Evolutionary conservation across 805 yeast genomes (phyloP).

Genomic region (Saccharomycopsis babjevae): DNA sequence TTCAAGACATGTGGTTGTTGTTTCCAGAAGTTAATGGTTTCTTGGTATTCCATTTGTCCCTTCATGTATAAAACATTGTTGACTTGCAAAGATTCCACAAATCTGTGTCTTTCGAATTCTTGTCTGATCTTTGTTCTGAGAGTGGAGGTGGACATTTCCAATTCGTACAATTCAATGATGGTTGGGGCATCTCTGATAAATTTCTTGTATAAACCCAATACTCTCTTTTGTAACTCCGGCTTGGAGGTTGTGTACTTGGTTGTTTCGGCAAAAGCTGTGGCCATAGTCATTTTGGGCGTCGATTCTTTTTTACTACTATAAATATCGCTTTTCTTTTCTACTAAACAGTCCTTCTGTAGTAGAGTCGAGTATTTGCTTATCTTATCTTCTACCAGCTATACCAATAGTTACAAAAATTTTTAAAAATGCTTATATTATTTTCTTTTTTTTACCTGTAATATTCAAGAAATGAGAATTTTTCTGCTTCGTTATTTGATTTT

Average conservation of each 20-base stretch:
- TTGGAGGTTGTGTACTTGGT: constrained; percentile 55
- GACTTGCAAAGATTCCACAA: constrained; percentile 53
- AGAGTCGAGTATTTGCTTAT: no score
- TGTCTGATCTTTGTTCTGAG: constrained; percentile 80
- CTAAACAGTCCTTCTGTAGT: no score
- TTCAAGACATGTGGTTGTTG: constrained; percentile 78
- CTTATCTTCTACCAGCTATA: not conserved
- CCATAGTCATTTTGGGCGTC: constrained; percentile 38
- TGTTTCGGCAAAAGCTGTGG: constrained; percentile 80
- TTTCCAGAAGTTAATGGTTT: constrained; percentile 81
- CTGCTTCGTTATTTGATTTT: not conserved
- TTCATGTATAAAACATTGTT: constrained; percentile 63
- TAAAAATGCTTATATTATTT: not conserved
- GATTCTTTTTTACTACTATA: not conserved
- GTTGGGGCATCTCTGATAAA: constrained; percentile 54
- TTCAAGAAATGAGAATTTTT: not conserved
- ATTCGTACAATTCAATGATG: constrained; percentile 54
- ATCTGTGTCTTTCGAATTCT: constrained; percentile 80
- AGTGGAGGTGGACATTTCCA: constrained; percentile 68
- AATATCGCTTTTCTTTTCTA: not conserved
- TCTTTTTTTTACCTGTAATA: not conserved
- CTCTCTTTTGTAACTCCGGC: constrained; percentile 52
- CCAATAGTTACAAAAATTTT: not conserved
- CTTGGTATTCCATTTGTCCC: constrained; percentile 89
- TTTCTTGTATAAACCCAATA: constrained; percentile 62